phyloP scores from a whole-genome alignment of 2,329 filamentous ascomycete species.

The Sporothrix protearum region DNA sequence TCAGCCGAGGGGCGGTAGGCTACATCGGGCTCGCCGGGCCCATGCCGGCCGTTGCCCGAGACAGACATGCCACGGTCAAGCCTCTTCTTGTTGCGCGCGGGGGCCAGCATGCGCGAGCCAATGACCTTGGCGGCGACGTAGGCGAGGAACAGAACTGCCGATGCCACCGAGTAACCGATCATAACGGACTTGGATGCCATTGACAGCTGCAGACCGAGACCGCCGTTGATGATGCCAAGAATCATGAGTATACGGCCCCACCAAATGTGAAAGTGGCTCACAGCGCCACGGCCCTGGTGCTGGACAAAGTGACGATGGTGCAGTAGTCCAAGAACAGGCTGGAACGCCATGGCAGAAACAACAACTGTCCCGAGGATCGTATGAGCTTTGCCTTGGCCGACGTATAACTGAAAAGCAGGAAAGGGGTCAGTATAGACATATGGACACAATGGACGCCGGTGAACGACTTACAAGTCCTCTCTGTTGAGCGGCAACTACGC shows the following conservation, averaged over 20 bases:
- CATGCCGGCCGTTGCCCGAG: not conserved
- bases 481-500: constrained; percentile 47
- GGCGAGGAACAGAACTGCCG: constrained; percentile 45
- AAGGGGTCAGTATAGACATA: not conserved
- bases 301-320: constrained; percentile 56
- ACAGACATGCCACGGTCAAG: not conserved
- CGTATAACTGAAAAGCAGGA: constrained; percentile 44
- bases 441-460: not conserved
- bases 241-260: constrained; percentile 57
- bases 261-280: constrained; percentile 61
- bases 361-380: constrained; percentile 56
- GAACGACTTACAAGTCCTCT: constrained; percentile 41
- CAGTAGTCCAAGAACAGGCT: constrained; percentile 55
- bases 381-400: constrained; percentile 42
- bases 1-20: not conserved
- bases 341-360: constrained; percentile 51
- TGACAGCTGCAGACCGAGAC: constrained; percentile 55
- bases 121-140: constrained; percentile 42
- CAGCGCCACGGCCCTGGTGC: constrained; percentile 44
- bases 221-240: constrained; percentile 61
- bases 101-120: not conserved
- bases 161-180: constrained; percentile 55
- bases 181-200: constrained; percentile 40
- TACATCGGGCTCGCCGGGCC: not conserved
- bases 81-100: not conserved